Percentiles rank a stretch among this genome's conserved stretches.
Evolutionary conservation across 2,329 filamentous ascomycete species (phyloP).

Genomic region (Aspergillus fumigatiaffinis): DNA sequence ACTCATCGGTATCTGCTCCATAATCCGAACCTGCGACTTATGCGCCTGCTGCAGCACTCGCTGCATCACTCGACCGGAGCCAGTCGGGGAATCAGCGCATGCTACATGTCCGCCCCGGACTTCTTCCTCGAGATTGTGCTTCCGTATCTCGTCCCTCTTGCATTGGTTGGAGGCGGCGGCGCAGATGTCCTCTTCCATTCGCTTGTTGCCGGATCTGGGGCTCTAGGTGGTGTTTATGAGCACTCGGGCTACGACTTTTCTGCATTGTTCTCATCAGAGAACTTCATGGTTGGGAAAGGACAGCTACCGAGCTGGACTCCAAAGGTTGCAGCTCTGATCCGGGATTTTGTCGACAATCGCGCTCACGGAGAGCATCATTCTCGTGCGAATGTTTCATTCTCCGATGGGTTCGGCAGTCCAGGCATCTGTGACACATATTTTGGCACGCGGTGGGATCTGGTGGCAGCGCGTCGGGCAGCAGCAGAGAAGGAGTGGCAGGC

Average conservation of each 20-base stretch:
- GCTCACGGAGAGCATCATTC: not conserved
- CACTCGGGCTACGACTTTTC: not conserved
- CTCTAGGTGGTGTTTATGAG: not conserved
- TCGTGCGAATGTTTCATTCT: slow-evolving; percentile 1
- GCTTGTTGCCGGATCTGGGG: not conserved
- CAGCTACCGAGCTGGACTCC: not conserved
- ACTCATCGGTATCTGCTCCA: not conserved
- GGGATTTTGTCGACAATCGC: not conserved
- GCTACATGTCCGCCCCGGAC: not conserved
- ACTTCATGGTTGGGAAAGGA: not conserved
- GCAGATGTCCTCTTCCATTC: not conserved
- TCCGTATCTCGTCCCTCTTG: not conserved
- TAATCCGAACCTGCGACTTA: not conserved
- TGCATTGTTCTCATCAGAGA: not conserved
- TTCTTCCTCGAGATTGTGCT: not conserved
- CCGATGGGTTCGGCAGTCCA: not conserved
- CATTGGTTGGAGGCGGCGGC: not conserved
- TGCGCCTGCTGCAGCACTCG: not conserved
- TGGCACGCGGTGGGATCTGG: slow-evolving; percentile 2
- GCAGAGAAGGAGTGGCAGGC: slow-evolving; percentile 1
- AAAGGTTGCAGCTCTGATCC: not conserved
- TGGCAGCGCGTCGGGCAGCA: not conserved
- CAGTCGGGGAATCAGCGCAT: not conserved
- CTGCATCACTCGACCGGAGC: not conserved
- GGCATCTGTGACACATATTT: not conserved